phyloP scores from a whole-genome alignment of 805 yeast species.

The Ogataea pilisensis region DNA sequence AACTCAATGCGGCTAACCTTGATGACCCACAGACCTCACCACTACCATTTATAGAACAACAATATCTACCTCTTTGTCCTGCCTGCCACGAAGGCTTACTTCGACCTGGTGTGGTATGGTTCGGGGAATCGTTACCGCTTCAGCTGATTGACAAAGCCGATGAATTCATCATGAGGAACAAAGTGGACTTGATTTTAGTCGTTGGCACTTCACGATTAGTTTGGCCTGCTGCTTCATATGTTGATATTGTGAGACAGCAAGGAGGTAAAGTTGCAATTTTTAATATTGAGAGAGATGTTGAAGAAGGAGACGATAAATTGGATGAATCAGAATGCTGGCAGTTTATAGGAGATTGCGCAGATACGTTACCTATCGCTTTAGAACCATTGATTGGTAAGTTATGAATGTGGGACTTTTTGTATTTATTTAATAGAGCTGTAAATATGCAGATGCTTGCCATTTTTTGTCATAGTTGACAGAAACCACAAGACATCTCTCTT shows the following conservation, averaged over 20 bases:
- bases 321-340: slow-evolving; percentile 52
- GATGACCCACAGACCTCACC: slow-evolving; percentile 19
- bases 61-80: slow-evolving; percentile 73
- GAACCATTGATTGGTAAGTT: slow-evolving; percentile 38
- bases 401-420: not conserved
- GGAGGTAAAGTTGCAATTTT: slow-evolving; percentile 86
- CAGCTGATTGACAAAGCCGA: slow-evolving; percentile 63
- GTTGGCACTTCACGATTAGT: slow-evolving; percentile 83
- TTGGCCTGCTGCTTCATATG: slow-evolving; percentile 92
- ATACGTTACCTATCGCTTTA: slow-evolving; percentile 61
- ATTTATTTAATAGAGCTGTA: not conserved
- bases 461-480: too few species aligned
- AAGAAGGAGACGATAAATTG: slow-evolving; percentile 32
- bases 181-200: slow-evolving; percentile 71
- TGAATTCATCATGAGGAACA: slow-evolving; percentile 52
- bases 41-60: slow-evolving; percentile 40
- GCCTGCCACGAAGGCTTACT: slow-evolving; percentile 60
- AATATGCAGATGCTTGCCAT: too few species aligned
- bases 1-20: slow-evolving; percentile 10
- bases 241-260: slow-evolving; percentile 63
- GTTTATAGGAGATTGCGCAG: slow-evolving; percentile 77
- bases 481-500: too few species aligned
- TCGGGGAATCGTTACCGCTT: slow-evolving; percentile 82
- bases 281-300: slow-evolving; percentile 60
- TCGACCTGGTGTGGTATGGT: slow-evolving; percentile 93